phyloP scores from a whole-genome alignment of 371 early-diverging fungal genomes.

The Mortierella sp. region DNA sequence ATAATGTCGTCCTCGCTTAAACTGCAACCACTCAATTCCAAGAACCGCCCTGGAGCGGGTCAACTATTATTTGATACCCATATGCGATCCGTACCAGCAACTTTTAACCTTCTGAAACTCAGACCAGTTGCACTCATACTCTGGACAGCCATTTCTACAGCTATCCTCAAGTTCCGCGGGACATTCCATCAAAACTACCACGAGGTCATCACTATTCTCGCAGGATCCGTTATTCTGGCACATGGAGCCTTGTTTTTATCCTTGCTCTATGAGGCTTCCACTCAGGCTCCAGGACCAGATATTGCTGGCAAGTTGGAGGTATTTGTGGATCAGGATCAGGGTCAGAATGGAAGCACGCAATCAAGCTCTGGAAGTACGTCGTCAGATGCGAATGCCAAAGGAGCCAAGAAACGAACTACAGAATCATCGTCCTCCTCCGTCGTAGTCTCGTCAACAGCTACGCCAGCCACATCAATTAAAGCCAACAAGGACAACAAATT shows the following conservation, averaged over 20 bases:
- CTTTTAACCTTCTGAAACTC: slow-evolving; percentile 33
- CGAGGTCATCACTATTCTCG: slow-evolving; percentile 21
- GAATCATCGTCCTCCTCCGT: not conserved
- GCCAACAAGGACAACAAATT: not conserved
- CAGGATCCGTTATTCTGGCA: slow-evolving; percentile 24
- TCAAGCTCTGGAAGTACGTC: not conserved
- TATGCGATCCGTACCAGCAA: slow-evolving; percentile 27
- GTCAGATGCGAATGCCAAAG: not conserved
- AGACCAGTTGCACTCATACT: slow-evolving; percentile 33
- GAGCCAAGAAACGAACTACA: slow-evolving; percentile 22
- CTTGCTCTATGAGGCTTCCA: slow-evolving; percentile 35
- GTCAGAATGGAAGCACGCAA: not conserved
- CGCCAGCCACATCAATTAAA: not conserved
- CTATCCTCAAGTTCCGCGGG: slow-evolving; percentile 22
- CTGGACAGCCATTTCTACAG: slow-evolving; percentile 37
- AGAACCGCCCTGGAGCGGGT: slow-evolving; percentile 24
- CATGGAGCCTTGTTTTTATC: slow-evolving; percentile 27
- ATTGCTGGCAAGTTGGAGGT: slow-evolving; percentile 26
- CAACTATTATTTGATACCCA: slow-evolving; percentile 30
- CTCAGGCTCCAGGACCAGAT: slow-evolving; percentile 11
- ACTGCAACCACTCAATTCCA: slow-evolving; percentile 23
- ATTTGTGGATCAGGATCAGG: slow-evolving; percentile 31
- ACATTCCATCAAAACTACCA: slow-evolving; percentile 7
- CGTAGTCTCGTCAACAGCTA: not conserved
- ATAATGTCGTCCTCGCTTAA: slow-evolving; percentile 15